phyloP scores from a whole-genome alignment of 2,329 filamentous ascomycete species.

The Metarhizium rileyi region DNA sequence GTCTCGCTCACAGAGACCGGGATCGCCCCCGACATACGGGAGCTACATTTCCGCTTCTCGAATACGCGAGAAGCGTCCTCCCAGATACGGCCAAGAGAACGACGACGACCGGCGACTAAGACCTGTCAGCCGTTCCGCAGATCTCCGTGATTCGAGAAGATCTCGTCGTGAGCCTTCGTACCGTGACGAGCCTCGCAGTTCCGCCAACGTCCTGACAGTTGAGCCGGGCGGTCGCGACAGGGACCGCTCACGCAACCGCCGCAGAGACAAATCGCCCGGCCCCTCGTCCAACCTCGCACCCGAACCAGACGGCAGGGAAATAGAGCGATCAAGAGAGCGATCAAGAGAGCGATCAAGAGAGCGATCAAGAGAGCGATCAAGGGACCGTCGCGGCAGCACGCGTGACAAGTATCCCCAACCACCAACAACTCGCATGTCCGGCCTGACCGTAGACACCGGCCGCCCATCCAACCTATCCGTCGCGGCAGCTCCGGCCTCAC shows the following conservation, averaged over 20 bases:
- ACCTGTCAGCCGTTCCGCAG: constrained; percentile 9
- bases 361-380: constrained; percentile 9
- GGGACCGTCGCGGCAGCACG: constrained; percentile 24
- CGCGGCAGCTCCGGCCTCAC: constrained; percentile 61
- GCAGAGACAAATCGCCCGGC: constrained; percentile 18
- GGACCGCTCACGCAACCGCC: constrained; percentile 24
- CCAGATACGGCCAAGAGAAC: constrained; percentile 11
- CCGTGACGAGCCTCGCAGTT: constrained; percentile 26
- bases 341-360: constrained; percentile 21
- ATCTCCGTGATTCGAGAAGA: constrained; percentile 12
- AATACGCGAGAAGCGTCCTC: constrained; percentile 13
- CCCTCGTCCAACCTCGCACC: constrained; percentile 14
- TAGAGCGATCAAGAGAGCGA: constrained; percentile 7
- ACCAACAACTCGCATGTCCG: constrained; percentile 40
- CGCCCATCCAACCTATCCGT: constrained; percentile 33
- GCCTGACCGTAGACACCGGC: constrained; percentile 39
- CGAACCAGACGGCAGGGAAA: constrained; percentile 10
- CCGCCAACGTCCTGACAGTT: constrained; percentile 32
- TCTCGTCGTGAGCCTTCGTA: constrained; percentile 14
- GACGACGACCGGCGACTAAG: constrained; percentile 4
- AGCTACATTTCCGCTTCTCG: constrained; percentile 16
- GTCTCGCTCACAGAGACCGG: constrained; percentile 14
- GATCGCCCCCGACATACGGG: constrained; percentile 17
- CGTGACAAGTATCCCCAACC: constrained; percentile 38
- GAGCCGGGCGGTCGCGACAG: constrained; percentile 28